phyloP scores from a whole-genome alignment of 768 basidiomycete genomes.

The Suillus weaverae region DNA sequence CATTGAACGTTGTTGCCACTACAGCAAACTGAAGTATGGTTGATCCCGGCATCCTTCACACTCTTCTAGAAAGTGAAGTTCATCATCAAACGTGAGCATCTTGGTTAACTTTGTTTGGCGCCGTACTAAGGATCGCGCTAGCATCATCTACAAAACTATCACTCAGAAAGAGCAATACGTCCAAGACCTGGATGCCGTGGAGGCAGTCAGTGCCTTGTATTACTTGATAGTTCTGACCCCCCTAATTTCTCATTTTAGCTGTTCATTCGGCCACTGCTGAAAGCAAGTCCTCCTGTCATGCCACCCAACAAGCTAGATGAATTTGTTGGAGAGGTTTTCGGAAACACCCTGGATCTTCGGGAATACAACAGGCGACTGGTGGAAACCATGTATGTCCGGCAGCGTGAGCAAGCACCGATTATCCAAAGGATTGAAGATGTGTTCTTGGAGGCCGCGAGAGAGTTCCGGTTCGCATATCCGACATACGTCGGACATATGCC shows the following conservation, averaged over 20 bases:
- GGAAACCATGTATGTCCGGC: conserved; percentile 82
- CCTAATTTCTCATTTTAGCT: conserved; percentile 40
- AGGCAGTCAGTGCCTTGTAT: conserved; percentile 50
- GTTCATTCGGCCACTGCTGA: conserved; percentile 56
- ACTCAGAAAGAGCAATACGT: conserved; percentile 87
- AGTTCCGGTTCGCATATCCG: conserved; percentile 86
- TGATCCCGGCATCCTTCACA: conserved; percentile 45
- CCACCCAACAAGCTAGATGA: conserved; percentile 61
- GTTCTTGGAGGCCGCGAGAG: conserved; percentile 82
- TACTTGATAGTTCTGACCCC: conserved; percentile 4
- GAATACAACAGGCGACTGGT: conserved; percentile 82
- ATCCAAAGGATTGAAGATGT: conserved; percentile 87
- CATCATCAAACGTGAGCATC: conserved; percentile 67
- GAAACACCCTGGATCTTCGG: conserved; percentile 85
- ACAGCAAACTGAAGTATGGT: conserved; percentile 42
- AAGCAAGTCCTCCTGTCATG: conserved; percentile 56
- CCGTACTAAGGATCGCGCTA: conserved; percentile 19
- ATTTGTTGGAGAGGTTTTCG: conserved; percentile 89
- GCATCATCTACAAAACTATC: conserved; percentile 85
- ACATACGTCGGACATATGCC: conserved; percentile 84
- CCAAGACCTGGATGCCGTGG: conserved; percentile 82
- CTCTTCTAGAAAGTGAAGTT: conserved; percentile 76
- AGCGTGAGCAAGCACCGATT: conserved; percentile 78
- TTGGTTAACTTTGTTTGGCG: neutral
- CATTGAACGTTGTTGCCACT: neutral